These are phyloP conservation scores for Passalora sequoiae DNA, from an alignment of 2,329 filamentous ascomycete genomes.

Conservation along the genomic window DNA sequence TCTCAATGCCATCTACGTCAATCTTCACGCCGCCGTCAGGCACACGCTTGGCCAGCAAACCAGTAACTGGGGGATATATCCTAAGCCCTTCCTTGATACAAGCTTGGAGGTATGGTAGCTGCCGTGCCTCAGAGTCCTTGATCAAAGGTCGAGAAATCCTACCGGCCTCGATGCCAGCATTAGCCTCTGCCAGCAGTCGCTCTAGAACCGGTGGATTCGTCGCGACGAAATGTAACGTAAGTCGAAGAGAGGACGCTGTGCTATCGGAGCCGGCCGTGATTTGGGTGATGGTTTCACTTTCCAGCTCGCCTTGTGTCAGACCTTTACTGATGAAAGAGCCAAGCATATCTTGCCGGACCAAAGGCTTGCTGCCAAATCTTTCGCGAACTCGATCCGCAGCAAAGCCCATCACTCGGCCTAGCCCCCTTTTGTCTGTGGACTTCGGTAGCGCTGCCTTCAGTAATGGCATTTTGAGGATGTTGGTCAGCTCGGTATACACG, in stretches of 20 bases:
- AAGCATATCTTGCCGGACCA: conserved; percentile 50
- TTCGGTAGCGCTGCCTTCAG: conserved; percentile 42
- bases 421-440: conserved; percentile 43
- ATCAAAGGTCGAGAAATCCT: conserved; percentile 44
- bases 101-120: conserved; percentile 43
- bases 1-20: conserved; percentile 34
- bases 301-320: conserved; percentile 39
- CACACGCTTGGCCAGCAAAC: conserved; percentile 35
- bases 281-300: conserved; percentile 42
- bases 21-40: conserved; percentile 33
- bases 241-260: conserved; percentile 52
- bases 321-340: conserved; percentile 48
- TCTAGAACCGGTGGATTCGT: conserved; percentile 46
- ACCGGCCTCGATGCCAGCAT: conserved; percentile 36
- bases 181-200: conserved; percentile 46
- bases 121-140: conserved; percentile 42
- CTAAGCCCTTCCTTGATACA: conserved; percentile 46
- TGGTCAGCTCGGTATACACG: conserved; percentile 41
- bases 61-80: conserved; percentile 42
- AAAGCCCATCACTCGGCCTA: conserved; percentile 39
- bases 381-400: conserved; percentile 45
- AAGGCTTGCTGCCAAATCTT: conserved; percentile 42
- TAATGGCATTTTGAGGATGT: conserved; percentile 38
- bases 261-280: conserved; percentile 56
- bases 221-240: conserved; percentile 50